Conservation (phyloP, 2,329 filamentous ascomycete species). For the Botryotinia narcissicola region DNA sequence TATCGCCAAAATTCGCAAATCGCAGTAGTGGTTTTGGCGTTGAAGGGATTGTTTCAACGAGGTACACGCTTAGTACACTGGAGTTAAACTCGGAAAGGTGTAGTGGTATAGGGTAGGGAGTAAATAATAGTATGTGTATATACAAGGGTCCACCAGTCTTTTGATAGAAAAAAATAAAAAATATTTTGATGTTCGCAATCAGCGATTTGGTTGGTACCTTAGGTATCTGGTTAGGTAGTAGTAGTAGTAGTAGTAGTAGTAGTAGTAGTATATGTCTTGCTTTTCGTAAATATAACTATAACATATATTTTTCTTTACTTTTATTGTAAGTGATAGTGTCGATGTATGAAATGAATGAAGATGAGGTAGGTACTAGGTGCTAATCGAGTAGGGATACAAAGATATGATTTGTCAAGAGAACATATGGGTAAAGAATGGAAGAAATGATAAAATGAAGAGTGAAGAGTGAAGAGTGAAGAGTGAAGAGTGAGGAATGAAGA, state of each 20-base stretch:
- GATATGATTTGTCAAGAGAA: background rate
- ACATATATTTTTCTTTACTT: background rate
- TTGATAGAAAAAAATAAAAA: background rate
- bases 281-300: background rate
- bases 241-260: background rate
- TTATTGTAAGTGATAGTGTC: background rate
- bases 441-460: background rate
- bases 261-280: background rate
- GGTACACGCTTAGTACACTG: background rate
- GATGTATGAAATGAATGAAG: background rate
- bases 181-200: background rate
- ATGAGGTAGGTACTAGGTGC: background rate
- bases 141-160: background rate
- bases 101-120: background rate
- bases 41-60: background rate
- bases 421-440: background rate
- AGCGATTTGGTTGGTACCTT: background rate
- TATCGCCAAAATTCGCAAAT: constrained; percentile 10
- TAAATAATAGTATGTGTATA: background rate
- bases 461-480: background rate
- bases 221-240: background rate
- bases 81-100: background rate
- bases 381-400: background rate
- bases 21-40: background rate
- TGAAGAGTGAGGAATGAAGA: background rate